Conservation (phyloP, 2,329 filamentous ascomycete species). For the Fusarium gaditjirri region DNA sequence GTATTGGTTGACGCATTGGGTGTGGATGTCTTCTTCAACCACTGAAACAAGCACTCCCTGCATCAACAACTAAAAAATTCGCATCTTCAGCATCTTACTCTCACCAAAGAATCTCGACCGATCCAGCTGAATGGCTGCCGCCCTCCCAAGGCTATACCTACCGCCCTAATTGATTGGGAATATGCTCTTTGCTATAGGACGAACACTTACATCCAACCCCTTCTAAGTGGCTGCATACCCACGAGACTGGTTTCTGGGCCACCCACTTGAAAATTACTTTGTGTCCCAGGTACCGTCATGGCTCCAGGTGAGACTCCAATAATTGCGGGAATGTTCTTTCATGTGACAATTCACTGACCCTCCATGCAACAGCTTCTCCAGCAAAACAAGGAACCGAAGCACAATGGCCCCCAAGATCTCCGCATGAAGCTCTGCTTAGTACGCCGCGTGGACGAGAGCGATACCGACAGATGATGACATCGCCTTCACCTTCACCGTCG, state of each 20-base stretch:
- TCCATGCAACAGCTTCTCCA: conserved; percentile 39
- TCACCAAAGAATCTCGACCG: neutral
- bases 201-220: conserved; percentile 10
- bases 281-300: conserved; percentile 38
- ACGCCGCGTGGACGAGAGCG: conserved; percentile 84
- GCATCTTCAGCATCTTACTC: conserved; percentile 21
- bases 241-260: conserved; percentile 28
- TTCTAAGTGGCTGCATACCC: conserved; percentile 29
- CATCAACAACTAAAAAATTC: conserved; percentile 32
- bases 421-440: conserved; percentile 70
- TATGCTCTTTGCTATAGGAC: conserved; percentile 38
- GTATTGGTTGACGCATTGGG: conserved; percentile 6
- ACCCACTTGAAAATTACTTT: conserved; percentile 11
- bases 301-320: conserved; percentile 41
- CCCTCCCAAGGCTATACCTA: conserved; percentile 25
- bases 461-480: conserved; percentile 73
- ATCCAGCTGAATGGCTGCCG: conserved; percentile 38
- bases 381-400: conserved; percentile 57
- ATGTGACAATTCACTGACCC: conserved; percentile 21
- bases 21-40: conserved; percentile 16
- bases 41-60: conserved; percentile 27
- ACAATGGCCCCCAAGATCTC: conserved; percentile 75
- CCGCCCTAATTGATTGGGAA: conserved; percentile 27
- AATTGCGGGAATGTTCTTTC: neutral
- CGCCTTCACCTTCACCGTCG: conserved; percentile 74